phyloP scores from a whole-genome alignment of 495 filamentous ascomycete species.

The Penicillium robsamsonii region DNA sequence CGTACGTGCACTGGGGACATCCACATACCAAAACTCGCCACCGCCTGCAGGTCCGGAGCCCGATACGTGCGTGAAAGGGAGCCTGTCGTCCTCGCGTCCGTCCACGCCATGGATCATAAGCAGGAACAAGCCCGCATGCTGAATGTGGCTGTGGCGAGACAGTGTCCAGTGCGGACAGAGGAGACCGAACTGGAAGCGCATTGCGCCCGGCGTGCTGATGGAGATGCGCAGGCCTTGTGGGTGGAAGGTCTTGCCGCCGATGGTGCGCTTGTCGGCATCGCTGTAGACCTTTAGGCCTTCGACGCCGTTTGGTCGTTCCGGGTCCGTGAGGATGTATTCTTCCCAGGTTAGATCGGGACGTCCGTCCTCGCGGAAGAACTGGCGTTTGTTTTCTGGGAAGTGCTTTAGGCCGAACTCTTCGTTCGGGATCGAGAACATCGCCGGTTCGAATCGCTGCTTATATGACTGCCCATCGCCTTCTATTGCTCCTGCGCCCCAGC shows the following conservation, averaged over 20 bases:
- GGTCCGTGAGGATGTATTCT: constrained; percentile 66
- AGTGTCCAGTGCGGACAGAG: constrained; percentile 78
- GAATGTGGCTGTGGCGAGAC: constrained; percentile 53
- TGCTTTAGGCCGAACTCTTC: constrained; percentile 77
- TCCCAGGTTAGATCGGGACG: constrained; percentile 63
- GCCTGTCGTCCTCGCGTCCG: constrained; percentile 63
- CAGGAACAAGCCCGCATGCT: constrained; percentile 64
- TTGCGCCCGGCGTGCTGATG: constrained; percentile 47
- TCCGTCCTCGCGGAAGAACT: constrained; percentile 69
- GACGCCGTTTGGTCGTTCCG: constrained; percentile 38
- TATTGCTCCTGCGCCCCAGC: constrained; percentile 83
- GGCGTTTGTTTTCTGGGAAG: constrained; percentile 63
- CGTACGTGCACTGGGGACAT: constrained; percentile 58
- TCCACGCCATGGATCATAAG: constrained; percentile 64
- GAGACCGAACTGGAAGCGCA: constrained; percentile 75
- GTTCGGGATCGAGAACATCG: constrained; percentile 75
- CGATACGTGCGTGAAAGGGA: constrained; percentile 51
- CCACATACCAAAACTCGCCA: constrained; percentile 74
- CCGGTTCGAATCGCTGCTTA: constrained; percentile 62
- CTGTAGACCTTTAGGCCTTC: constrained; percentile 52
- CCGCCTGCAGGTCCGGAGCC: constrained; percentile 50
- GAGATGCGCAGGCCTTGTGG: constrained; percentile 59
- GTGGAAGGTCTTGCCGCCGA: constrained; percentile 59
- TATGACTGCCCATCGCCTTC: constrained; percentile 54
- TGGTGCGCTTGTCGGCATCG: constrained; percentile 56